A percentile compares a stretch with the other conserved stretches of the same genome.
Evolutionary conservation across 108 stramenopile genomes (phyloP).

Genomic region (Pseudonitzschia pungens): DNA sequence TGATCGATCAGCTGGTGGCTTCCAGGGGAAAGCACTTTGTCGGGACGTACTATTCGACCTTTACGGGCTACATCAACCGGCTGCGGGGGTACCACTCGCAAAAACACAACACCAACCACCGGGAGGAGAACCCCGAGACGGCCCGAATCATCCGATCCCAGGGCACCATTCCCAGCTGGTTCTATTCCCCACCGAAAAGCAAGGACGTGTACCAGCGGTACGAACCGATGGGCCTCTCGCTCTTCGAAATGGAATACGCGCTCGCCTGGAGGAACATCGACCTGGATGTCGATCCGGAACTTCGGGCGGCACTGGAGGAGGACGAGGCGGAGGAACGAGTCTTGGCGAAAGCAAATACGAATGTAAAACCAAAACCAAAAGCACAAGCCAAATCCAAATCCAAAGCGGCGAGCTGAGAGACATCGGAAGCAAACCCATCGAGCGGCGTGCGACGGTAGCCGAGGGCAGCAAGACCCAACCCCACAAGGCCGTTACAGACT

Average conservation of each 20-base stretch:
- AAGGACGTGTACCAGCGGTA: not conserved
- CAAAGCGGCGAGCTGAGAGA: no score
- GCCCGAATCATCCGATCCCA: not conserved
- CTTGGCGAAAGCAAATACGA: no score
- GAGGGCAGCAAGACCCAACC: no score
- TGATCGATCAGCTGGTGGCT: slow-evolving; percentile 79
- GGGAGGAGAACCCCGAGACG: not conserved
- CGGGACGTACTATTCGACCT: slow-evolving; percentile 71
- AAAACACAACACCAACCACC: not conserved
- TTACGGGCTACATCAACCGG: slow-evolving; percentile 73
- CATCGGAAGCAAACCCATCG: no score
- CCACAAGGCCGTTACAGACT: no score
- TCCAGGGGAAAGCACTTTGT: slow-evolving; percentile 61
- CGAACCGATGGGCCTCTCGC: not conserved
- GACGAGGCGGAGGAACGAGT: no score
- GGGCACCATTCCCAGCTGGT: slow-evolving; percentile 1
- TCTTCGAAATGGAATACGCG: slow-evolving; percentile 4
- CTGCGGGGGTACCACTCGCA: slow-evolving; percentile 55
- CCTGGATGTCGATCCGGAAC: not conserved
- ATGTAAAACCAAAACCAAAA: no score
- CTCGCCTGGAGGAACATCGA: slow-evolving; percentile 9
- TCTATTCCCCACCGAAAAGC: not conserved
- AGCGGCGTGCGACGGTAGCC: no score
- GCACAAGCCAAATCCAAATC: no score
- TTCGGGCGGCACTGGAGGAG: not conserved